Conservation (phyloP, 129 eudicot genomes). For the Flaveria ramosissima region DNA sequence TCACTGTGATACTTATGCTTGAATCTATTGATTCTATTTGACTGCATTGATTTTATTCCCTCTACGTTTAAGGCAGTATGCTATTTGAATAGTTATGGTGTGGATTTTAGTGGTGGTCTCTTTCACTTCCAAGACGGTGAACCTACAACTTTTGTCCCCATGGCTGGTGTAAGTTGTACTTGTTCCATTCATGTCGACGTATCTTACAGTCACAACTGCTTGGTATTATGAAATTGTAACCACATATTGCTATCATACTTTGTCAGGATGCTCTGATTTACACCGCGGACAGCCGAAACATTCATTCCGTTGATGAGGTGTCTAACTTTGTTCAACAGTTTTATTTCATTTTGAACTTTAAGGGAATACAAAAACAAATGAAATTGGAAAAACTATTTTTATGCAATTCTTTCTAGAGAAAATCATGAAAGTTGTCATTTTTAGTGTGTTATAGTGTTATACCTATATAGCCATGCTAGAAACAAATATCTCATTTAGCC, state of each 20-base stretch:
- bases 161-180: conserved; percentile 77
- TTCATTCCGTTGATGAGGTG: conserved; percentile 91
- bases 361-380: background rate
- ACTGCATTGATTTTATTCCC: background rate
- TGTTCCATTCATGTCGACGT: background rate
- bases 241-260: conserved; percentile 8
- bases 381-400: background rate
- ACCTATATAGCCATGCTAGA: background rate
- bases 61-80: conserved; percentile 78
- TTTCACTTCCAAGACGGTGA: conserved; percentile 94
- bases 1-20: background rate
- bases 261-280: conserved; percentile 72
- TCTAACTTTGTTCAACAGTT: conserved; percentile 9
- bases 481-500: background rate
- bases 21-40: background rate
- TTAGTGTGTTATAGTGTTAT: background rate
- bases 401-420: conserved; percentile 1
- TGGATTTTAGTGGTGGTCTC: conserved; percentile 83
- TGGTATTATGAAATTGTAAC: background rate
- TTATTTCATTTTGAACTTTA: background rate
- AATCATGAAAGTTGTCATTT: background rate
- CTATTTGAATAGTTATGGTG: conserved; percentile 69
- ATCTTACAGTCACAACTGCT: background rate
- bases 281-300: conserved; percentile 77
- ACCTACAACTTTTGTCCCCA: conserved; percentile 64